Percentiles rank a stretch among this genome's conserved stretches.
Evolutionary conservation across 805 yeast species (phyloP).

Genomic region (Metschnikowia drakensbergensis): DNA sequence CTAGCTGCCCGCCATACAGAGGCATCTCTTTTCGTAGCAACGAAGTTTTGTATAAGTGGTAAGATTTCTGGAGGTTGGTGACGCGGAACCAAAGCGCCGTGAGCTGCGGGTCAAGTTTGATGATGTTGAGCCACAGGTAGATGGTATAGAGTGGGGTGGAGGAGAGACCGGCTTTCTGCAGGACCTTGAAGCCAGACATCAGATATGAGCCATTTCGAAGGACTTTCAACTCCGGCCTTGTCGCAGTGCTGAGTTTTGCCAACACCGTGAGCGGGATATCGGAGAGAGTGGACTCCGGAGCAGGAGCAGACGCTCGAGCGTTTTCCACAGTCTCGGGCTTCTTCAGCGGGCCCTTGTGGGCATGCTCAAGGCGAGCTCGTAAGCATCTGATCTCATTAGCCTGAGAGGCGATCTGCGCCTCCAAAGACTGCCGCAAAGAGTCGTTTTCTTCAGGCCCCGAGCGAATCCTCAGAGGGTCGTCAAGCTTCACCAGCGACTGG

Average conservation of each 20-base stretch:
- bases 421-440: slow-evolving; percentile 2
- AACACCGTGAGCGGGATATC: slow-evolving; percentile 17
- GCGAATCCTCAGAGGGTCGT: not conserved
- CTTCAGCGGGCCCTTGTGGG: not conserved
- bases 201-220: slow-evolving; percentile 17
- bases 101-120: slow-evolving; percentile 38
- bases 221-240: slow-evolving; percentile 11
- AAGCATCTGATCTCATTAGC: slow-evolving; percentile 10
- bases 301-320: not conserved
- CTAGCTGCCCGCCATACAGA: not conserved
- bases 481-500: slow-evolving; percentile 9
- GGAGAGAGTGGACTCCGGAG: not conserved
- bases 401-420: slow-evolving; percentile 8
- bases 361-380: slow-evolving; percentile 10
- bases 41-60: slow-evolving; percentile 34
- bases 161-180: not conserved
- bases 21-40: slow-evolving; percentile 9
- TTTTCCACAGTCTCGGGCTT: not conserved
- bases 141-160: slow-evolving; percentile 17
- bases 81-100: slow-evolving; percentile 40
- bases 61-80: slow-evolving; percentile 38
- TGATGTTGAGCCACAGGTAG: slow-evolving; percentile 38
- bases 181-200: slow-evolving; percentile 10
- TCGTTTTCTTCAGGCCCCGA: not conserved
- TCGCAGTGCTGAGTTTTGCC: slow-evolving; percentile 20